phyloP scores from a whole-genome alignment of 2,329 filamentous ascomycete genomes.

The Tolypocladium paradoxum region DNA sequence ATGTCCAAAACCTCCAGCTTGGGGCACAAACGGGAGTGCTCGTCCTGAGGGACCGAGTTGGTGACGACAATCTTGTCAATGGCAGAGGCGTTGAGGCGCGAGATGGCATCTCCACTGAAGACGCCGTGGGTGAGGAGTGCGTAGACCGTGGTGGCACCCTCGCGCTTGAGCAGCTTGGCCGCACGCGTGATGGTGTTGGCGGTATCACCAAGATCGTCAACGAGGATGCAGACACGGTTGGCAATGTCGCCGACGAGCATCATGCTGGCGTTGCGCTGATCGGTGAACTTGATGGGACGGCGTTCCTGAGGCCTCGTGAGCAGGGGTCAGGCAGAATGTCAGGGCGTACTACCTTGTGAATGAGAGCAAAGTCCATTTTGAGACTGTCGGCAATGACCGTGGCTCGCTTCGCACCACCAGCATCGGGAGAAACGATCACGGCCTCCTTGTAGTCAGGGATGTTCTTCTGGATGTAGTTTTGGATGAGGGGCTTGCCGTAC shows the following conservation, averaged over 20 bases:
- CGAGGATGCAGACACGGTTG: conserved; percentile 73
- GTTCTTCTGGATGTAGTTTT: conserved; percentile 64
- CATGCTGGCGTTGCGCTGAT: conserved; percentile 88
- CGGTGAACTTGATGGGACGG: conserved; percentile 75
- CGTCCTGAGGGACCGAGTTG: conserved; percentile 83
- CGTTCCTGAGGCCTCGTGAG: conserved; percentile 54
- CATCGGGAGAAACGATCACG: conserved; percentile 92
- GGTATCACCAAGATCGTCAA: conserved; percentile 92
- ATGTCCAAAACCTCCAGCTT: conserved; percentile 90
- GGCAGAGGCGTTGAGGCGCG: conserved; percentile 84
- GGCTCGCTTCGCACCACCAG: conserved; percentile 90
- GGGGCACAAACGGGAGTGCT: conserved; percentile 66
- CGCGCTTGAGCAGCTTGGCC: conserved; percentile 91
- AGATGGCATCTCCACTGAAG: conserved; percentile 87
- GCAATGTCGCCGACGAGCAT: conserved; percentile 85
- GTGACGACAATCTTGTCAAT: conserved; percentile 92
- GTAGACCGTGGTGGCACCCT: conserved; percentile 84
- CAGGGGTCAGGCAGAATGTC: conserved; percentile 18
- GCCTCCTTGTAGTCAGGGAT: conserved; percentile 77
- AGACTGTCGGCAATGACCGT: conserved; percentile 90
- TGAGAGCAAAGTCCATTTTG: conserved; percentile 91
- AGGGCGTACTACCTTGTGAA: conserved; percentile 64
- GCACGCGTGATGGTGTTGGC: conserved; percentile 95
- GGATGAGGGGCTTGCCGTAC: conserved; percentile 68
- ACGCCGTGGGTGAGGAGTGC: conserved; percentile 92